These are phyloP conservation scores for Lipomyces orientalis DNA, from an alignment of 805 yeast species.

Conservation along the genomic window DNA sequence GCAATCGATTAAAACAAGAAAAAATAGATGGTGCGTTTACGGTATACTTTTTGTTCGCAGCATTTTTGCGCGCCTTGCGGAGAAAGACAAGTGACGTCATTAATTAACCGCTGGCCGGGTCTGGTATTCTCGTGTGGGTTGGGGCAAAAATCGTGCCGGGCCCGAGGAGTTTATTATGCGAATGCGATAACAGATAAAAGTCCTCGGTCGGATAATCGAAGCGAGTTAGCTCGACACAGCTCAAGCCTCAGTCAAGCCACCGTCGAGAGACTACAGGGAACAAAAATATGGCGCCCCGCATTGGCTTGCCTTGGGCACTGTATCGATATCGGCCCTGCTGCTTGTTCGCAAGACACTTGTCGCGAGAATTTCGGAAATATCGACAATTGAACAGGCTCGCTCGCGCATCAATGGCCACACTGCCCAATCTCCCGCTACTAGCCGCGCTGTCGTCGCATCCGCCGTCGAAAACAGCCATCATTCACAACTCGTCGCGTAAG, in stretches of 20 bases:
- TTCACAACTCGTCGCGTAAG: constrained; percentile 44
- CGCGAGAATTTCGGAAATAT: neutral
- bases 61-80: too few species aligned
- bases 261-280: neutral
- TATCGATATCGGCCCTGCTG: neutral
- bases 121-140: too few species aligned
- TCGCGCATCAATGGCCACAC: constrained; percentile 11
- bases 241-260: neutral
- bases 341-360: neutral
- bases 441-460: constrained; percentile 37
- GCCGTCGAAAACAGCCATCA: constrained; percentile 41
- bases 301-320: neutral
- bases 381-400: neutral
- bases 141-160: too few species aligned
- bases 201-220: neutral
- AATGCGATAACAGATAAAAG: neutral
- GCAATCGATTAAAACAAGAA: too few species aligned
- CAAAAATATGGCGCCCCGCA: neutral
- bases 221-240: neutral
- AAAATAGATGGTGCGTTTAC: too few species aligned
- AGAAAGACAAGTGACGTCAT: too few species aligned
- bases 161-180: neutral
- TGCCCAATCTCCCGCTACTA: constrained; percentile 32
- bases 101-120: too few species aligned
- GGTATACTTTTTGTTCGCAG: too few species aligned